These are phyloP conservation scores for Gossypium schwendimanii DNA, from an alignment of 441 rosid species.

Conservation along the genomic window DNA sequence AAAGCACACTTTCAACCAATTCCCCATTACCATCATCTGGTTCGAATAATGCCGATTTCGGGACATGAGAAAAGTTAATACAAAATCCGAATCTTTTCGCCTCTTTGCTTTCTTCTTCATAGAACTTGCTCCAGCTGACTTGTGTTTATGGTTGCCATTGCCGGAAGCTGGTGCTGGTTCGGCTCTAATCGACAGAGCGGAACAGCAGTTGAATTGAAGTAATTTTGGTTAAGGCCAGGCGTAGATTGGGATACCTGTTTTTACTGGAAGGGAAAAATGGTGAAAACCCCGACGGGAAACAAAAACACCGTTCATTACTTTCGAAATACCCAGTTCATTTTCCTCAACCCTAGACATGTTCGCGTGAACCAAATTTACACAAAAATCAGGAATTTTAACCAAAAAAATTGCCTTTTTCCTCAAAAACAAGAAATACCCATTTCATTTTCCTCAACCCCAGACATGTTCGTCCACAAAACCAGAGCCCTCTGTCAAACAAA, in stretches of 20 bases:
- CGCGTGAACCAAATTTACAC: too few relatives aligned
- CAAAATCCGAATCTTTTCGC: constrained; percentile 16
- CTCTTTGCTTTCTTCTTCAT: constrained; percentile 16
- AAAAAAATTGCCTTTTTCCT: too few relatives aligned
- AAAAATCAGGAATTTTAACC: too few relatives aligned
- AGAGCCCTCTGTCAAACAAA: too few relatives aligned
- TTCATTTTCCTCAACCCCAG: too few relatives aligned
- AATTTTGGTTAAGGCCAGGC: constrained; percentile 26
- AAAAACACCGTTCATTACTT: too few relatives aligned
- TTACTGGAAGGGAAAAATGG: constrained; percentile 42
- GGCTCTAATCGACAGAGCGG: constrained; percentile 32
- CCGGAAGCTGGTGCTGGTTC: background rate
- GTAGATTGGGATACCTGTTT: constrained; percentile 19
- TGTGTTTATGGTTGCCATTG: constrained; percentile 8
- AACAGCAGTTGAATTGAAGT: constrained; percentile 21
- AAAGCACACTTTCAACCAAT: constrained; percentile 14
- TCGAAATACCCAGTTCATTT: too few relatives aligned
- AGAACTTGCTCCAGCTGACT: constrained; percentile 9
- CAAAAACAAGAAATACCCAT: too few relatives aligned
- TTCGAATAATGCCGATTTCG: constrained; percentile 8
- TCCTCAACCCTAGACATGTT: too few relatives aligned
- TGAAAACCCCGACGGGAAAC: constrained; percentile 33
- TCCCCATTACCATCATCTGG: constrained; percentile 2
- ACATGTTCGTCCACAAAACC: too few relatives aligned
- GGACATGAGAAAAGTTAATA: constrained; percentile 21